These are phyloP conservation scores for Huntiella omanensis DNA, from an alignment of 2,329 filamentous ascomycete species.

Conservation along the genomic window DNA sequence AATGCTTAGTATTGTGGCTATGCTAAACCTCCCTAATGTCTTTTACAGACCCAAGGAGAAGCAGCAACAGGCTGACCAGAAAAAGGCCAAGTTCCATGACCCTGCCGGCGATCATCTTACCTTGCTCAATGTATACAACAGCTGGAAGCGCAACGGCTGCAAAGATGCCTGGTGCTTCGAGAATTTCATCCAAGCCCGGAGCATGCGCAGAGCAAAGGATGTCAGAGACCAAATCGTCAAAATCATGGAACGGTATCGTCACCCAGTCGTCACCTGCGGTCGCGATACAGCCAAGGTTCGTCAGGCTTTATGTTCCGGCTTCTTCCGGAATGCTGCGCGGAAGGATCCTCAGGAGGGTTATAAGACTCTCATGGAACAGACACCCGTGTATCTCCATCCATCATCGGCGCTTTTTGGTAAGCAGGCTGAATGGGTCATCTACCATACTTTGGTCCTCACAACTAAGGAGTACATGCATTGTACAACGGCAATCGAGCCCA, in stretches of 20 bases:
- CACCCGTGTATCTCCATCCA: conserved; percentile 87
- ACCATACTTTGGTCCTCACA: conserved; percentile 76
- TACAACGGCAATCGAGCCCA: conserved; percentile 83
- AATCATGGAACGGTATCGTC: conserved; percentile 85
- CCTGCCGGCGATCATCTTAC: conserved; percentile 88
- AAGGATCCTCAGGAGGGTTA: conserved; percentile 96
- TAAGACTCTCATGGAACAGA: conserved; percentile 91
- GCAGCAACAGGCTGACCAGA: conserved; percentile 87
- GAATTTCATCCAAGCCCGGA: conserved; percentile 87
- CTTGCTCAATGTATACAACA: conserved; percentile 87
- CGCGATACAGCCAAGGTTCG: conserved; percentile 73
- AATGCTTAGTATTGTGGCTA: conserved; percentile 81
- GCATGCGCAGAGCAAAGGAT: conserved; percentile 77
- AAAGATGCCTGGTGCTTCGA: conserved; percentile 89
- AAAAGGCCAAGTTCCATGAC: conserved; percentile 95
- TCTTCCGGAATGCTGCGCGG: conserved; percentile 86
- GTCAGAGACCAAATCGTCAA: conserved; percentile 80
- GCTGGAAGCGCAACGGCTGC: conserved; percentile 76
- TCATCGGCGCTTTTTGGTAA: conserved; percentile 86
- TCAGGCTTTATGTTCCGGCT: conserved; percentile 75
- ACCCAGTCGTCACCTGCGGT: conserved; percentile 67
- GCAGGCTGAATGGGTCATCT: conserved; percentile 90
- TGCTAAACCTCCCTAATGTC: conserved; percentile 71
- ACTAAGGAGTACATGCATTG: conserved; percentile 98
- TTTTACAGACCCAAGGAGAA: conserved; percentile 98